phyloP scores from a whole-genome alignment of 805 yeast species.

The Jamesozyma jinghongensis region DNA sequence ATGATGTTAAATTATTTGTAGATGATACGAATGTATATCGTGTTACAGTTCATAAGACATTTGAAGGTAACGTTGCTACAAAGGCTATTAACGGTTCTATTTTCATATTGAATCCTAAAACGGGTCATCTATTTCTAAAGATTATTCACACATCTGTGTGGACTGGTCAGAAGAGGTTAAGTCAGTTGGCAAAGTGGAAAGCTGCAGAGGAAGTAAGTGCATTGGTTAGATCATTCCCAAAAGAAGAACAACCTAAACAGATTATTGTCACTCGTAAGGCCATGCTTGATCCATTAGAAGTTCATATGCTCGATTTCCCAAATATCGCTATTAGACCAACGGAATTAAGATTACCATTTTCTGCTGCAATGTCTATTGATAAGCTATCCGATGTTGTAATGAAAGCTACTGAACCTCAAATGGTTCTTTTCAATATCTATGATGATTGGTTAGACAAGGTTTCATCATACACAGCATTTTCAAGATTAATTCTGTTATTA shows the following conservation, averaged over 20 bases:
- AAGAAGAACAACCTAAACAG: conserved; percentile 92
- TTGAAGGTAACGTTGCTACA: conserved; percentile 86
- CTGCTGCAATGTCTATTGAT: conserved; percentile 73
- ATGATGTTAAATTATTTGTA: conserved; percentile 74
- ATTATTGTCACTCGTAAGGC: conserved; percentile 84
- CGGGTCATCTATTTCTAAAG: conserved; percentile 83
- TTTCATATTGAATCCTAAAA: conserved; percentile 78
- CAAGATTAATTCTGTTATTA: conserved; percentile 72
- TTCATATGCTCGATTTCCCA: conserved; percentile 94
- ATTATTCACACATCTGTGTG: conserved; percentile 90
- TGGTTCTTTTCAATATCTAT: conserved; percentile 82
- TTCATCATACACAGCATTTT: conserved; percentile 89
- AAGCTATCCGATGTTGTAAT: conserved; percentile 69
- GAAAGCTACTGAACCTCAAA: conserved; percentile 85
- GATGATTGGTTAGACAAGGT: conserved; percentile 87
- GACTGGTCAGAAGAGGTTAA: conserved; percentile 92
- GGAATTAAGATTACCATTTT: conserved; percentile 83
- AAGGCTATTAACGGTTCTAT: conserved; percentile 91
- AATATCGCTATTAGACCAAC: conserved; percentile 83
- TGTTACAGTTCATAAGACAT: conserved; percentile 82
- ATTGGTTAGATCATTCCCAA: conserved; percentile 74
- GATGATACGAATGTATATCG: conserved; percentile 94
- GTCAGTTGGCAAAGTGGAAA: conserved; percentile 95
- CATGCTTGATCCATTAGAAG: conserved; percentile 88
- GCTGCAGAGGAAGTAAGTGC: conserved; percentile 97